phyloP scores from a whole-genome alignment of 2,329 filamentous ascomycete genomes.

The Aspergillus sp. region DNA sequence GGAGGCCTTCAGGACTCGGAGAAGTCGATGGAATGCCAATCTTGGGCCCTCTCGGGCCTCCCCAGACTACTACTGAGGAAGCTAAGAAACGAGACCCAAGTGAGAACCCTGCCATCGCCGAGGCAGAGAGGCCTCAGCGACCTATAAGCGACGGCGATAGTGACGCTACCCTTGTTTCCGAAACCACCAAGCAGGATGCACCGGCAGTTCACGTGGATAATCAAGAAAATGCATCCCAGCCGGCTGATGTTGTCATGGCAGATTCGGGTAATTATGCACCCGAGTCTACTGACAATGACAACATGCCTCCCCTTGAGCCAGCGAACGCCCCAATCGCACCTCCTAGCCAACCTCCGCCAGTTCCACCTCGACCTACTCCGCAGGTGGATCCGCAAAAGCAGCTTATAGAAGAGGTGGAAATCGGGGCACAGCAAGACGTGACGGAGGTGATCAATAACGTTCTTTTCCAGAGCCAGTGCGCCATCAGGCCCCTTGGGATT shows the following conservation, averaged over 20 bases:
- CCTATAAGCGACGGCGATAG: conserved; percentile 24
- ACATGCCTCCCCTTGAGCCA: conserved; percentile 4
- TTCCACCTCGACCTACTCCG: conserved; percentile 48
- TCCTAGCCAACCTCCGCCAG: conserved; percentile 49
- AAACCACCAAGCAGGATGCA: conserved; percentile 13
- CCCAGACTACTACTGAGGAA: conserved; percentile 16
- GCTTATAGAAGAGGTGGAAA: conserved; percentile 46
- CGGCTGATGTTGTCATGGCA: conserved; percentile 13
- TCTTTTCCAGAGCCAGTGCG: conserved; percentile 81
- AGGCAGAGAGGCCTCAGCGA: conserved; percentile 17
- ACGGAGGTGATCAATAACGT: conserved; percentile 93
- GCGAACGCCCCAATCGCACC: conserved; percentile 19
- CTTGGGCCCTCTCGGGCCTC: conserved; percentile 40
- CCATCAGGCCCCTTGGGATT: conserved; percentile 64
- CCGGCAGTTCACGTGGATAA: conserved; percentile 21
- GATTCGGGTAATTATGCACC: conserved; percentile 14
- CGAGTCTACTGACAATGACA: conserved; percentile 4
- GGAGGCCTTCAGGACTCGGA: conserved; percentile 27
- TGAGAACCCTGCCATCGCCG: conserved; percentile 4
- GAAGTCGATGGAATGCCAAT: conserved; percentile 41
- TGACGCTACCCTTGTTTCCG: conserved; percentile 33
- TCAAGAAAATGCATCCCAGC: conserved; percentile 34
- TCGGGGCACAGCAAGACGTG: conserved; percentile 81
- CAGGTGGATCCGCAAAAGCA: conserved; percentile 28
- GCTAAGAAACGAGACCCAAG: conserved; percentile 14